phyloP scores from a whole-genome alignment of 2,329 filamentous ascomycete species.

The Pyrenochaeta sp. region DNA sequence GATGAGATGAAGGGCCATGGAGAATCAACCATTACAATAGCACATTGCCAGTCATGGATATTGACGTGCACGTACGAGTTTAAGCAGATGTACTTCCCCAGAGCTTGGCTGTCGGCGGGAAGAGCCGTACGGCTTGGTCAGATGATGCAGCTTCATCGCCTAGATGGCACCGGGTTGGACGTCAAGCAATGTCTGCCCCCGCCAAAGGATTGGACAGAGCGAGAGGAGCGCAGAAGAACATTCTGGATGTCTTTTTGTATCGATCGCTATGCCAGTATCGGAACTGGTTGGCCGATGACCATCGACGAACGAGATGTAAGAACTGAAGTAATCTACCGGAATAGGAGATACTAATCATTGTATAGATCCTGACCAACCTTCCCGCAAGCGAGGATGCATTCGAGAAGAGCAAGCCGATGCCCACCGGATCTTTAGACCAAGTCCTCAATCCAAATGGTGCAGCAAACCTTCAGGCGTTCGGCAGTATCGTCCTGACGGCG shows the following conservation, averaged over 20 bases:
- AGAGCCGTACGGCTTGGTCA: constrained; percentile 80
- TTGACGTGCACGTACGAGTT: constrained; percentile 88
- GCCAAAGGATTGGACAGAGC: constrained; percentile 91
- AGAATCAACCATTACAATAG: constrained; percentile 84
- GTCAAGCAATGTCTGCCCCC: constrained; percentile 91
- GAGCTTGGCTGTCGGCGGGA: constrained; percentile 93
- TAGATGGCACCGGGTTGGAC: constrained; percentile 83
- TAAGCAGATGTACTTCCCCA: constrained; percentile 96
- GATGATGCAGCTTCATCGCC: constrained; percentile 91
- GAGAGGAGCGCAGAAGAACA: constrained; percentile 87
- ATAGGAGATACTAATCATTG: constrained; percentile 13
- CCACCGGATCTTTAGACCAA: constrained; percentile 74
- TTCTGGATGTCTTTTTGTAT: constrained; percentile 95
- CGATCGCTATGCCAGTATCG: constrained; percentile 93
- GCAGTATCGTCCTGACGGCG: constrained; percentile 83
- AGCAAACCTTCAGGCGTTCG: constrained; percentile 77
- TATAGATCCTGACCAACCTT: constrained; percentile 79
- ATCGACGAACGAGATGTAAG: constrained; percentile 85
- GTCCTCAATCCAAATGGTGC: constrained; percentile 76
- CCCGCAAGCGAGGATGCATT: constrained; percentile 87
- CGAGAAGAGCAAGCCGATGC: constrained; percentile 77
- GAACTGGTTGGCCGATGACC: constrained; percentile 96
- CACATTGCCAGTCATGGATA: constrained; percentile 85
- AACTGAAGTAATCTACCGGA: background rate
- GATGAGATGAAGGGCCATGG: constrained; percentile 94